A percentile compares a stretch with the other conserved stretches of the same genome.
Conservation (phyloP, 164 flowering plant species). For the Nymphaea colorata region DNA sequence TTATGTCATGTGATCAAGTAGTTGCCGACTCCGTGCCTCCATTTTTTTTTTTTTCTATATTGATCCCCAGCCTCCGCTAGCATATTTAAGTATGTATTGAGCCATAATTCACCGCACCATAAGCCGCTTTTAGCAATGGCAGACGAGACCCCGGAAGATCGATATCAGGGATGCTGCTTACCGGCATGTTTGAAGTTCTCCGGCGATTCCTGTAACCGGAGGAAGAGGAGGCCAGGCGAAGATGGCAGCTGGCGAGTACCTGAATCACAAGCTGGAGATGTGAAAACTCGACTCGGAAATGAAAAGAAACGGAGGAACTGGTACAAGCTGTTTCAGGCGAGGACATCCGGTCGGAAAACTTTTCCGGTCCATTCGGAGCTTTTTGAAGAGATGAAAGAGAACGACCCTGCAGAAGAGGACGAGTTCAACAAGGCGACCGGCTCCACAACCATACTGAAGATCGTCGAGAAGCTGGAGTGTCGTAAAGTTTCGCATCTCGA, state of each 20-base stretch:
- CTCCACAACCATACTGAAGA: not conserved
- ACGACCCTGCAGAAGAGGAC: not conserved
- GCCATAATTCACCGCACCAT: too few relatives aligned
- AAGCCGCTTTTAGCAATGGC: not conserved
- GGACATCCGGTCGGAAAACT: slow-evolving; percentile 17
- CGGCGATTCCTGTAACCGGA: not conserved
- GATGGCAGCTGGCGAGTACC: not conserved
- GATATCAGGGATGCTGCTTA: not conserved
- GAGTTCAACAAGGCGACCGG: not conserved
- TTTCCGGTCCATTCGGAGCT: slow-evolving; percentile 16
- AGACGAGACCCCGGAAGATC: not conserved
- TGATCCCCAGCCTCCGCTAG: too few relatives aligned
- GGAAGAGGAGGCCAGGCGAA: not conserved
- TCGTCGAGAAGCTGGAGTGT: too few relatives aligned
- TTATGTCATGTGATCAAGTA: not conserved
- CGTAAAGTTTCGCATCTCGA: not conserved
- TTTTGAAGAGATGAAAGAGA: not conserved
- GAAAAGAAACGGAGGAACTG: not conserved
- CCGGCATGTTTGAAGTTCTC: not conserved
- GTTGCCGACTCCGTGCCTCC: not conserved
- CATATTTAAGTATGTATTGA: too few relatives aligned
- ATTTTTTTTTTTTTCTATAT: too few relatives aligned
- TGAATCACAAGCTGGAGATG: not conserved
- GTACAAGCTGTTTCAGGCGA: not conserved
- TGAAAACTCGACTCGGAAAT: not conserved